Base-by-base conservation (phyloP, 2,329 filamentous ascomycete genomes). In the Endothia cerciana region DNA sequence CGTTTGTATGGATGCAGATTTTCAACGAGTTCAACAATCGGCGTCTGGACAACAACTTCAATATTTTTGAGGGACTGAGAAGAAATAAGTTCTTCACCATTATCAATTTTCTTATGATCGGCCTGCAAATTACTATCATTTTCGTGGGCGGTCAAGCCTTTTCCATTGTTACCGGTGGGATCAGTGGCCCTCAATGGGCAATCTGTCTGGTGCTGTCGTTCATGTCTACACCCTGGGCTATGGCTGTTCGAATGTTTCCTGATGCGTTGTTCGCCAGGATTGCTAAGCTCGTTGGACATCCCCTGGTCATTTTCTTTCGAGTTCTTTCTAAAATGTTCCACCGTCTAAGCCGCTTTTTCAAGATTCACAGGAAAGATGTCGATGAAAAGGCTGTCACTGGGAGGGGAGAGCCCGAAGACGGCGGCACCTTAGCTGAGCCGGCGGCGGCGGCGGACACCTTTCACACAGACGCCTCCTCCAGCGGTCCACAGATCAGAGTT, bases 1-100 rank as follows among this genome's bases (percentile, higher is more conserved):
- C 85, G 0, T 91, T 89, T 71, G 88, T 91, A 2, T 91, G 88
- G 87, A 87, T 91, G 82, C 88, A 91, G 72, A 89, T 91, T 68
- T 91, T 90, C 79, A 90, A 90, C 74, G 83, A 88, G 74, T 84
- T 88, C 78, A 90, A 89, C 76, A 87, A 86, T 72, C 82, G 87
- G 38, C 85, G 86, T 47, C 78, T 89, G 0, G 87, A 89, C 71
- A 88, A 88, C 75, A 82, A 83, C 67, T 82, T 89, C 77, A 88
- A 88, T 70, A 82, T 89, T 49, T 83, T 89, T 62, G 83, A 87
- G 70, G 85, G 85, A 10, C 74, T 88, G 3, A 78, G 81, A 67
- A 80, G 80, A 62, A 88, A 88, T 72, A 78, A 76, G 66, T 87
- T 86, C 75, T 89, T 88, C 72, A 80, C 88, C 51, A 74, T 78